Base-by-base conservation (phyloP, 1,284 basidiomycete genomes). In the Ustilago sp. region DNA sequence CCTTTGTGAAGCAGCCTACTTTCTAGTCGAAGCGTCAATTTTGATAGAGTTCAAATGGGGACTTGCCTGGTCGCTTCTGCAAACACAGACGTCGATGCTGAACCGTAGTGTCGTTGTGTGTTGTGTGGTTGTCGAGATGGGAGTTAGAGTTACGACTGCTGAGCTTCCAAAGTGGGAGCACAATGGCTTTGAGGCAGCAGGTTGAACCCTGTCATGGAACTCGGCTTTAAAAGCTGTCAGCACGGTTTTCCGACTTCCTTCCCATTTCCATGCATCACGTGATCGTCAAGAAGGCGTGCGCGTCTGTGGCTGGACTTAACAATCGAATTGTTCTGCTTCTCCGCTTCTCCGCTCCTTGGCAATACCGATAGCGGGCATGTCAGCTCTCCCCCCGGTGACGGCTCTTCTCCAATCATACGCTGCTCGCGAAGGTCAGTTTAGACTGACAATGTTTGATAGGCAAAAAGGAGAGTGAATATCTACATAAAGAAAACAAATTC, bases 171-270 rank as follows among this genome's bases (percentile, higher is more conserved):
- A 32, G n/a, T 23, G 4, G 48, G 48, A 50, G 48, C 48, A 50
- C 6, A 15, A 31, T 32, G 45, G 15, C 28, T 13, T 50, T 7
- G 28, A 7, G 23, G 23, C 23, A 28, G 23, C 2, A 3, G 7
- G 12, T 13, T 32, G 48, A 50, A 50, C 48, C 48, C 48, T 50
- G 48, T 50, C 48, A 50, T 31, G 48, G 36, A 28, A 41, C 23
- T n/a, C n/a, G 19, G 23, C 19, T n/a, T 57, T 28, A 41, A 57
- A 57, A 57, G 28, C 41, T 57, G 55, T 57, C 55, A 57, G 55
- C 55, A 57, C 55, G 41, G 35, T 55, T 39, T 55, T 13, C 8
- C 41, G 41, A 19, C 41, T 7, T 45, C 17, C 15, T 23, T 31
- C 48, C 48, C 31, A 50, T 48, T 48, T 50, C 31, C 23, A 28